phyloP scores from a whole-genome alignment of 768 basidiomycete genomes.

The Exidia glandulosa region DNA sequence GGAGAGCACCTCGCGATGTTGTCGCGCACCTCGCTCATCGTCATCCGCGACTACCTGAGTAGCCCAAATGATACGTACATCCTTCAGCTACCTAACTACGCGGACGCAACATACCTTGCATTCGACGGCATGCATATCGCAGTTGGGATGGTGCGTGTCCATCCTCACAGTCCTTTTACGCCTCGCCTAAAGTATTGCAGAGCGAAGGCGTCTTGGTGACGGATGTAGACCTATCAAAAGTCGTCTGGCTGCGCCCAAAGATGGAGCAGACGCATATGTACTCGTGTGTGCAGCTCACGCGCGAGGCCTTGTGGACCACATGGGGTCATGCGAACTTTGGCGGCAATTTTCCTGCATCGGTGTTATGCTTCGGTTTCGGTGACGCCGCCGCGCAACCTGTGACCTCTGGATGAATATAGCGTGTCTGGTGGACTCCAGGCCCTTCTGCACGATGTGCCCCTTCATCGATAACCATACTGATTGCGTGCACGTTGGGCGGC shows the following conservation, averaged over 20 bases:
- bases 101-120: not conserved
- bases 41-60: not conserved
- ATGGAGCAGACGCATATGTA: not conserved
- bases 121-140: not conserved
- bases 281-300: not conserved
- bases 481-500: too few species aligned
- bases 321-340: not conserved
- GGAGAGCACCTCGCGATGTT: not conserved
- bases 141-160: not conserved
- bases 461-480: too few species aligned
- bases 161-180: not conserved
- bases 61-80: not conserved
- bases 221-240: not conserved
- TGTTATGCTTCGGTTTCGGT: not conserved
- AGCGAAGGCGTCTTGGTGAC: not conserved
- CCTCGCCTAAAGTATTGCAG: not conserved
- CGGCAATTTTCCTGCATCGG: not conserved
- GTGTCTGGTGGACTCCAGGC: too few species aligned
- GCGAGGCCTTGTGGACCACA: not conserved
- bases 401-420: too few species aligned
- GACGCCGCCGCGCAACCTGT: too few species aligned
- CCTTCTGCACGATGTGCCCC: too few species aligned
- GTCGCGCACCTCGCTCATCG: not conserved
- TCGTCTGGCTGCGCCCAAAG: not conserved
- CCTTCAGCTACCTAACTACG: not conserved